phyloP scores from a whole-genome alignment of 1,139 yeast species.

The Pichia sp. region DNA sequence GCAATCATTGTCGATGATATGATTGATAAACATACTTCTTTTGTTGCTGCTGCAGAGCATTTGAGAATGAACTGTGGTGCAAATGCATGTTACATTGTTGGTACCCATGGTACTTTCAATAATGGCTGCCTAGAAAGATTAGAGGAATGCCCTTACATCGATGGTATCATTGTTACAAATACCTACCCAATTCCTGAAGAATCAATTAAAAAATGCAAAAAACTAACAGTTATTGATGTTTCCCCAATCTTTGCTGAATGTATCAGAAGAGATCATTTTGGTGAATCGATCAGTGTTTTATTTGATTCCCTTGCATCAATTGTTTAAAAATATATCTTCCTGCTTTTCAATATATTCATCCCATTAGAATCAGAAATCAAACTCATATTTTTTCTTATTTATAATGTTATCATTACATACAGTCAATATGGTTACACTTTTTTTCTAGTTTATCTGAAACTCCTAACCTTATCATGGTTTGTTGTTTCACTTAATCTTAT shows the following conservation, averaged over 20 bases:
- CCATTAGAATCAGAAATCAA: neutral
- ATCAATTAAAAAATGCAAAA: conserved; percentile 47
- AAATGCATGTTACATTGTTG: conserved; percentile 78
- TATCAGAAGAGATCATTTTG: conserved; percentile 96
- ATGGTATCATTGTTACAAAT: conserved; percentile 87
- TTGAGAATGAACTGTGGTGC: conserved; percentile 94
- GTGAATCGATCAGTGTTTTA: conserved; percentile 87
- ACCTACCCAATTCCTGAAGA: conserved; percentile 81
- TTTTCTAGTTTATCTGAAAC: neutral
- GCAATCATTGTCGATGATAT: conserved; percentile 94
- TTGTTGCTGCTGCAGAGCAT: conserved; percentile 97
- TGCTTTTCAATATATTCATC: neutral
- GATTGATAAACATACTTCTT: conserved; percentile 91
- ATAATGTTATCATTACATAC: neutral
- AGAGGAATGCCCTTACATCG: conserved; percentile 73
- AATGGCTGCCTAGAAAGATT: conserved; percentile 78
- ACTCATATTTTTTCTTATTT: conserved; percentile 4
- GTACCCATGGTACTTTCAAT: conserved; percentile 92
- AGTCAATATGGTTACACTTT: neutral
- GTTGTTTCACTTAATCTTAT: neutral
- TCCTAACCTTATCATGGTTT: neutral
- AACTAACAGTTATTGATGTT: conserved; percentile 83
- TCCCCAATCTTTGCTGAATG: conserved; percentile 96
- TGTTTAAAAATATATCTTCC: conserved; percentile 29
- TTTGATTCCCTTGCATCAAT: conserved; percentile 78